A percentile compares a stretch with the other conserved stretches of the same genome.
These are phyloP conservation scores for Rhodomyrtus psidioides DNA, from an alignment of 441 rosid genomes.

Conservation along the genomic window DNA sequence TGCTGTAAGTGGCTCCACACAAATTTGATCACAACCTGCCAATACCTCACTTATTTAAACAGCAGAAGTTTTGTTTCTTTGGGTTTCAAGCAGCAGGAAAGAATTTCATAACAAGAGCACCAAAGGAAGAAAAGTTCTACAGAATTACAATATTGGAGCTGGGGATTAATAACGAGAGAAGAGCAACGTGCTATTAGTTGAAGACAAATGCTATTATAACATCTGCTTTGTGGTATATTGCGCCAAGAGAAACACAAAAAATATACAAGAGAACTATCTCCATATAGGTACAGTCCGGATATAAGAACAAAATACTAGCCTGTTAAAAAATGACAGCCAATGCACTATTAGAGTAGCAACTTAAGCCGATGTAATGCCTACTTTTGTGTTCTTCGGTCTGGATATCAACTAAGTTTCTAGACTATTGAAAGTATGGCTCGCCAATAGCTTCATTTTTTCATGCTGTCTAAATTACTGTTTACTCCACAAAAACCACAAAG, in stretches of 20 bases:
- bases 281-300: neutral
- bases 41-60: slow-evolving; percentile 10
- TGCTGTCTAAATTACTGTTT: neutral
- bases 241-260: neutral
- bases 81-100: neutral
- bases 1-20: slow-evolving; percentile 84
- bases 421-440: neutral
- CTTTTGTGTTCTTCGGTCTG: neutral
- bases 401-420: neutral
- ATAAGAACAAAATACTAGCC: neutral
- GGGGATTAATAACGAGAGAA: neutral
- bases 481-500: neutral
- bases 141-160: neutral
- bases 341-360: neutral
- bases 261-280: neutral
- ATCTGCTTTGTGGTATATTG: neutral
- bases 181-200: neutral
- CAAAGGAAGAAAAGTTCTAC: neutral
- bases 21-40: slow-evolving; percentile 84
- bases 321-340: neutral
- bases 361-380: neutral
- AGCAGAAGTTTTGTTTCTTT: slow-evolving; percentile 9
- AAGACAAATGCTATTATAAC: neutral
- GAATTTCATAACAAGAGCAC: neutral
- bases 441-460: neutral